Percentiles rank a stretch among this genome's conserved stretches.
Conservation (phyloP, 768 basidiomycete species). For the Phanerodontia chrysosporium region DNA sequence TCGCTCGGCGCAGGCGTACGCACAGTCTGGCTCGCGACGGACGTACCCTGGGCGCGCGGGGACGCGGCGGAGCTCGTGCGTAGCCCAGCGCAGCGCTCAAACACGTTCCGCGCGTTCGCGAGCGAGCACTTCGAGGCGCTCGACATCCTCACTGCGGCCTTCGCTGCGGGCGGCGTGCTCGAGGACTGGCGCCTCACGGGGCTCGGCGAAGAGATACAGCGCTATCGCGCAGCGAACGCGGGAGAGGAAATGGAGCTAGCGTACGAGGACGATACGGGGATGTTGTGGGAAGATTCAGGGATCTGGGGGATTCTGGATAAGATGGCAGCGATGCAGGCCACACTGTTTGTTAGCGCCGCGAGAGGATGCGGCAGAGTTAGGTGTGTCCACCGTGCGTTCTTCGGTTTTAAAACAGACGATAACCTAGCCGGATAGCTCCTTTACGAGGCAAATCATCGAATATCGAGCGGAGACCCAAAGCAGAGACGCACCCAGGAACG, state of each 20-base stretch:
- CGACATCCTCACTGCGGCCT: constrained; percentile 38
- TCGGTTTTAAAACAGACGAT: neutral
- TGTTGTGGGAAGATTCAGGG: constrained; percentile 44
- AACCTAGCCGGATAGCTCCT: constrained; percentile 37
- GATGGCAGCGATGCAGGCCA: constrained; percentile 43
- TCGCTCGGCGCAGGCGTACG: constrained; percentile 26
- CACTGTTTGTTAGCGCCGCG: constrained; percentile 47
- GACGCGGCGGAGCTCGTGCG: constrained; percentile 8
- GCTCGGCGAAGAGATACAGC: constrained; percentile 32
- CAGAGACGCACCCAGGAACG: constrained; percentile 29
- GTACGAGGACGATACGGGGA: constrained; percentile 17
- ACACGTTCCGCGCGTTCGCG: constrained; percentile 43
- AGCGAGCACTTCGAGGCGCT: constrained; percentile 44
- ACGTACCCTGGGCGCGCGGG: constrained; percentile 35
- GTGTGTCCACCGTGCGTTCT: constrained; percentile 26
- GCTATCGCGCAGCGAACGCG: constrained; percentile 11
- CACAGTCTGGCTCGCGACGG: constrained; percentile 54
- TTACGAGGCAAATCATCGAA: constrained; percentile 50
- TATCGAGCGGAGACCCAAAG: constrained; percentile 29
- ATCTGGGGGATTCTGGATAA: constrained; percentile 55
- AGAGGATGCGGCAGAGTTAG: constrained; percentile 44
- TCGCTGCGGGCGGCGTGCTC: constrained; percentile 37
- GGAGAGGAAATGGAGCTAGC: constrained; percentile 7
- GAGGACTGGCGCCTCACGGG: constrained; percentile 40
- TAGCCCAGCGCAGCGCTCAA: constrained; percentile 29